These are phyloP conservation scores for Candolleomyces efflorescens DNA, from an alignment of 768 basidiomycete species.

Conservation along the genomic window DNA sequence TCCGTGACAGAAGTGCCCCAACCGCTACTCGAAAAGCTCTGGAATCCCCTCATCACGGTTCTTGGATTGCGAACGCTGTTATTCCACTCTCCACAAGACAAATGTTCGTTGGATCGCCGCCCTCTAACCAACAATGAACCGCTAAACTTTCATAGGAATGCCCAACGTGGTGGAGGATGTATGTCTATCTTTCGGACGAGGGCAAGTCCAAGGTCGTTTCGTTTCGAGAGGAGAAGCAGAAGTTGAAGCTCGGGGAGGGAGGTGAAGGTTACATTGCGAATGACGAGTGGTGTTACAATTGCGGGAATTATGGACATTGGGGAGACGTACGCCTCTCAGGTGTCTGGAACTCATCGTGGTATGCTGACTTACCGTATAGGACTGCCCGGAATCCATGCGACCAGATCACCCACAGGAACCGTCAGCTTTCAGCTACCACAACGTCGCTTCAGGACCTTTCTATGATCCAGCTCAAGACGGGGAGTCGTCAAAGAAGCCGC, in stretches of 20 bases:
- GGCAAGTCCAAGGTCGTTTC: conserved; percentile 43
- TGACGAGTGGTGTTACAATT: conserved; percentile 83
- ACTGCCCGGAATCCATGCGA: conserved; percentile 48
- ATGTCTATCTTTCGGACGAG: conserved; percentile 60
- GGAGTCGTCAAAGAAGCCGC: conserved; percentile 15
- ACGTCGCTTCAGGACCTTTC: conserved; percentile 65
- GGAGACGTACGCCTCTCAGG: conserved; percentile 59
- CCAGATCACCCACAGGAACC: conserved; percentile 43
- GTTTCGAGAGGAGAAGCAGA: conserved; percentile 45
- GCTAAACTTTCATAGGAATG: conserved; percentile 56
- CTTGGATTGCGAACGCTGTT: conserved; percentile 66
- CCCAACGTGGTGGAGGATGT: conserved; percentile 77
- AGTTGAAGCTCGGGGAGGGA: conserved; percentile 55
- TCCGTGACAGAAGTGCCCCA: conserved; percentile 60
- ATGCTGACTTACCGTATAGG: conserved; percentile 34
- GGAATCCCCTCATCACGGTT: conserved; percentile 21
- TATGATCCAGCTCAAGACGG: conserved; percentile 36
- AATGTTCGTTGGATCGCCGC: conserved; percentile 42
- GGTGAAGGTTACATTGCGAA: conserved; percentile 74
- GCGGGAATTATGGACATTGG: conserved; percentile 67
- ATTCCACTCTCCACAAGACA: conserved; percentile 55
- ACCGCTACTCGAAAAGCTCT: conserved; percentile 33
- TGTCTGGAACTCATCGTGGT: not conserved
- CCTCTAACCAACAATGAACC: not conserved
- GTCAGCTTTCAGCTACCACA: conserved; percentile 66